Percentiles rank a stretch among this genome's conserved stretches.
Conservation (phyloP, 2,329 filamentous ascomycete genomes). For the Sordariomycetes sp. region DNA sequence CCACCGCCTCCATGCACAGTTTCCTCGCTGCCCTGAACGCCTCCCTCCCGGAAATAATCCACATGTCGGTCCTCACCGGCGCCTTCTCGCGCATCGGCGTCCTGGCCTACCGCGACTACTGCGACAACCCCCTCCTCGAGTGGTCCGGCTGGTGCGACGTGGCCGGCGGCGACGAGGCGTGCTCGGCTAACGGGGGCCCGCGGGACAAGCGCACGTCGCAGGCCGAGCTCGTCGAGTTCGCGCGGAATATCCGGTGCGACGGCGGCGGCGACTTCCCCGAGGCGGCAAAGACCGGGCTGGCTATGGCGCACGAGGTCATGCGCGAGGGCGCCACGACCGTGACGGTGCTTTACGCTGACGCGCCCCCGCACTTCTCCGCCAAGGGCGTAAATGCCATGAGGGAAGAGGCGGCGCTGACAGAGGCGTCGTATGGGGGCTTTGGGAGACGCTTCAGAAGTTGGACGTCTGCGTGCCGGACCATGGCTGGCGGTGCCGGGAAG, state of each 20-base stretch:
- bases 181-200: not conserved
- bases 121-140: slow-evolving; percentile 20
- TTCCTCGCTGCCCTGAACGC: slow-evolving; percentile 31
- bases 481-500: slow-evolving; percentile 16
- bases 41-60: slow-evolving; percentile 38
- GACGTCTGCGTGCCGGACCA: slow-evolving; percentile 22
- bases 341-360: slow-evolving; percentile 36
- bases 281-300: slow-evolving; percentile 36
- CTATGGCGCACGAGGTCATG: slow-evolving; percentile 33
- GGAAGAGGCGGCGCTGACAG: slow-evolving; percentile 15
- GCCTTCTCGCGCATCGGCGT: slow-evolving; percentile 39
- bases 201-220: slow-evolving; percentile 13
- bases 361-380: slow-evolving; percentile 29
- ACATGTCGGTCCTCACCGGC: slow-evolving; percentile 33
- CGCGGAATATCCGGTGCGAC: slow-evolving; percentile 17
- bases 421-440: slow-evolving; percentile 16
- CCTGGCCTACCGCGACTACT: slow-evolving; percentile 39
- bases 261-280: slow-evolving; percentile 33
- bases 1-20: slow-evolving; percentile 30
- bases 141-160: slow-evolving; percentile 36
- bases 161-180: not conserved
- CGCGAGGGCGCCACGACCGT: slow-evolving; percentile 34
- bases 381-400: slow-evolving; percentile 16
- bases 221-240: slow-evolving; percentile 22
- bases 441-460: slow-evolving; percentile 31